Percentiles rank a stretch among this genome's conserved stretches.
These are phyloP conservation scores for Hypsizygus marmoreus DNA, from an alignment of 768 basidiomycete species.

Conservation along the genomic window DNA sequence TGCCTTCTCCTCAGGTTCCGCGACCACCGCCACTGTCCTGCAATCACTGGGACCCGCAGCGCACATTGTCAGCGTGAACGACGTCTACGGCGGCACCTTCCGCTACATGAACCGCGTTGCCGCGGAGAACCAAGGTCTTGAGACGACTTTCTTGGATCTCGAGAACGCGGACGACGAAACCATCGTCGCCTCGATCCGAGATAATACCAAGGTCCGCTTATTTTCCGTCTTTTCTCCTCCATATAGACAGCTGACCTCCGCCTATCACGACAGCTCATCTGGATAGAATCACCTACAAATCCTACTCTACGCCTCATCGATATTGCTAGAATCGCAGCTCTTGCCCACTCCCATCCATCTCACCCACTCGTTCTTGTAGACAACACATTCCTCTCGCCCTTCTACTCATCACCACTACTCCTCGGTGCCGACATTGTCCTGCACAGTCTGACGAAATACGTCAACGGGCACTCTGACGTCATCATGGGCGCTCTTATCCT, in stretches of 20 bases:
- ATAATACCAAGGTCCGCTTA: constrained; percentile 76
- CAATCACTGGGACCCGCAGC: constrained; percentile 73
- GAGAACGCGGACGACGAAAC: constrained; percentile 67
- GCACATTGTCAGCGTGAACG: constrained; percentile 86
- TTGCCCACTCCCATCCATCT: constrained; percentile 65
- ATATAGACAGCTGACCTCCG: not conserved
- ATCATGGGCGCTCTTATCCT: constrained; percentile 86
- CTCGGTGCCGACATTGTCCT: constrained; percentile 85
- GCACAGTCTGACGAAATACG: constrained; percentile 86
- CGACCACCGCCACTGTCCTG: constrained; percentile 82
- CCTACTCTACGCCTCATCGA: constrained; percentile 88
- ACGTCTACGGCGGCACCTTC: constrained; percentile 93
- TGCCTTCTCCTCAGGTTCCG: constrained; percentile 84
- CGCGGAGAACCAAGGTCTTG: constrained; percentile 60
- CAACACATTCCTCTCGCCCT: constrained; percentile 94
- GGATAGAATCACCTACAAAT: constrained; percentile 96
- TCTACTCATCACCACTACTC: constrained; percentile 84
- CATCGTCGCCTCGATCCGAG: constrained; percentile 62
- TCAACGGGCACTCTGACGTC: constrained; percentile 94
- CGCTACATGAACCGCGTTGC: constrained; percentile 77
- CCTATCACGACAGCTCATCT: constrained; percentile 66
- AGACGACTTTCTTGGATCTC: constrained; percentile 81
- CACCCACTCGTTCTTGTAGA: constrained; percentile 85
- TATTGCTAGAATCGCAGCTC: constrained; percentile 65
- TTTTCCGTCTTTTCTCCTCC: not conserved